Base-by-base conservation (phyloP, 1,139 yeast genomes). In the Protomyces inundatus region DNA sequence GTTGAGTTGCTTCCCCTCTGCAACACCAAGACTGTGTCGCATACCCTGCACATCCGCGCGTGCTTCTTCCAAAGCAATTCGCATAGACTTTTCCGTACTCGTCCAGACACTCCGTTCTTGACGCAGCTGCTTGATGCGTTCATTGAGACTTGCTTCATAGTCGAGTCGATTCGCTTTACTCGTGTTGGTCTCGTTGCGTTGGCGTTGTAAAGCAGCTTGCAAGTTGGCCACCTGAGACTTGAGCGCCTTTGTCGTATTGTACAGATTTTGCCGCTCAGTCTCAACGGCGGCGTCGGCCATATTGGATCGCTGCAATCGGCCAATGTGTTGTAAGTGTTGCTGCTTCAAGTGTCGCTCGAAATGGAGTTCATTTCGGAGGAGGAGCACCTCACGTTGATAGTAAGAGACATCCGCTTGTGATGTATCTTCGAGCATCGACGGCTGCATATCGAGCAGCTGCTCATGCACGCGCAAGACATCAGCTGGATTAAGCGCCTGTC, bases 291-390 rank as follows among this genome's bases (percentile, higher is more conserved):
- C 61, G 46, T 66, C 67, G 16, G 59, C 54, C 16, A 66, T 59
- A n/a, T 61, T 53, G 30, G 63, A 66, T n/a, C 68, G 55, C 50
- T 75, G 74, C 61, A 79, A 70, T 53, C 74, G 69, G 34, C 80
- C 73, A 62, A 81, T 79, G 54, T 82, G 79, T 62, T 77, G 77
- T 67, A 82, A 81, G 64, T 79, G 80, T 67, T 84, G 77, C 65
- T 80, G 79, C 66, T 82, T 82, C 72, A 84, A 73, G 71, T 83
- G 85, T 62, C 80, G 78, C 7, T 83, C 77, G 71, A 86, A 86
- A 61, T 85, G 87, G 55, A 85, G 76, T 71, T 86, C 91, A 70
- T 86, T 86, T 65, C 81, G 80, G 66, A 81, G 72, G 50, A 86
- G 76, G 61, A 86, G 72, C 37, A 86, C 74, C 68, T 86, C 88